Evolutionary conservation across 2,329 filamentous ascomycete species (phyloP).

Genomic region (Zymoseptoria crescenta): DNA sequence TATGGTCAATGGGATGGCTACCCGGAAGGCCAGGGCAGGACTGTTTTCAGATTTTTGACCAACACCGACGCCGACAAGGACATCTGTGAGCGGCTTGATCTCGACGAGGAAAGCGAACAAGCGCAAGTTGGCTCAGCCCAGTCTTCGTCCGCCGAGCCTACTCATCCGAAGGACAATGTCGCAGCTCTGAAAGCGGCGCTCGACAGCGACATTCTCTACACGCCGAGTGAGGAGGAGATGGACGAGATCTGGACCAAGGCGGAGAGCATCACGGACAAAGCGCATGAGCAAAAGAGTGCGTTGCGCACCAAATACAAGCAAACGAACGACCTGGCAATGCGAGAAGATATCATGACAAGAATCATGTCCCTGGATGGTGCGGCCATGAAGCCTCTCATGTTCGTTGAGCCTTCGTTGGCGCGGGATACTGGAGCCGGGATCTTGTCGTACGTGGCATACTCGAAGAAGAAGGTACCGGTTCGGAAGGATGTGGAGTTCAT

Average conservation of each 20-base stretch:
- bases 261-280: no score
- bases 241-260: no score
- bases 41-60: slow-evolving; percentile 20
- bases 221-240: no score
- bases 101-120: not conserved
- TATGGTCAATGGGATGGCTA: slow-evolving; percentile 25
- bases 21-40: slow-evolving; percentile 17
- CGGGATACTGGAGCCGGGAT: not conserved
- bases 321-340: no score
- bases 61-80: not conserved
- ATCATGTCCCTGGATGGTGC: no score
- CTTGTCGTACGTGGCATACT: not conserved
- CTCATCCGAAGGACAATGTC: slow-evolving; percentile 14
- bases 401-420: no score
- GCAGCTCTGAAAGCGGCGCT: slow-evolving; percentile 11
- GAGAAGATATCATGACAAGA: no score
- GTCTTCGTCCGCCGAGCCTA: not conserved
- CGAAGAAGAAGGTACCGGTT: not conserved
- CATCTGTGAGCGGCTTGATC: not conserved
- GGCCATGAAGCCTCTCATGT: no score
- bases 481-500: slow-evolving; percentile 16
- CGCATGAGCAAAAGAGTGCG: no score
- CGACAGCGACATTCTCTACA: not conserved
- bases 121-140: not conserved
- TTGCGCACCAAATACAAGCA: no score